Conservation (phyloP, 495 filamentous ascomycete genomes). For the Trichocladium uniseriatum region DNA sequence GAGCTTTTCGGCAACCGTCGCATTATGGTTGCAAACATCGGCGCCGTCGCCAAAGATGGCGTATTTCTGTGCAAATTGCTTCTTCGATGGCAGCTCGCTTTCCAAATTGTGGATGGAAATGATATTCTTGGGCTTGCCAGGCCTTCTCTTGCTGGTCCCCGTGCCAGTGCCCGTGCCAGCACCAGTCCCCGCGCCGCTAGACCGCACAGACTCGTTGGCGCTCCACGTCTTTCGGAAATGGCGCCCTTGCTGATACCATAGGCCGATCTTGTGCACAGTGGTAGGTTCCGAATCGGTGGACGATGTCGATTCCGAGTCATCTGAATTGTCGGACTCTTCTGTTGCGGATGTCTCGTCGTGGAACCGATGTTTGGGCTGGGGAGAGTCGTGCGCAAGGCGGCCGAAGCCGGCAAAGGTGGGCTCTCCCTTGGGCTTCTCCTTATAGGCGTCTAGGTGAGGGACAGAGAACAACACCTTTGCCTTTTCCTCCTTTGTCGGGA, state of each 20-base stretch:
- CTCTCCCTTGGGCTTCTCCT: slow-evolving; percentile 52
- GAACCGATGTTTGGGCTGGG: slow-evolving; percentile 38
- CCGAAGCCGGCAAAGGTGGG: slow-evolving; percentile 83
- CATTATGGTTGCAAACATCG: slow-evolving; percentile 76
- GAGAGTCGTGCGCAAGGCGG: slow-evolving; percentile 49
- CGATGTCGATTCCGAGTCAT: slow-evolving; percentile 54
- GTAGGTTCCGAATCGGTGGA: slow-evolving; percentile 66
- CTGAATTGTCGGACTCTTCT: slow-evolving; percentile 42
- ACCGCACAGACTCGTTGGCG: slow-evolving; percentile 39
- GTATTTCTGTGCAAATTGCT: slow-evolving; percentile 66
- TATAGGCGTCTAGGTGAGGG: slow-evolving; percentile 50
- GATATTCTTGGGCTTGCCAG: slow-evolving; percentile 41
- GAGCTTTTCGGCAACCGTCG: slow-evolving; percentile 60
- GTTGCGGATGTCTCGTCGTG: slow-evolving; percentile 46
- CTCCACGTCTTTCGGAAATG: slow-evolving; percentile 39
- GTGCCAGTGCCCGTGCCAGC: slow-evolving; percentile 46
- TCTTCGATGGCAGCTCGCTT: slow-evolving; percentile 64
- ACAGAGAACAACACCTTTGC: slow-evolving; percentile 51
- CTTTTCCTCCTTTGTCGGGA: slow-evolving; percentile 71
- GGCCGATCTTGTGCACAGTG: slow-evolving; percentile 42
- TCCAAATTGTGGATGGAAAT: slow-evolving; percentile 64
- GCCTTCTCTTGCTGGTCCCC: slow-evolving; percentile 34
- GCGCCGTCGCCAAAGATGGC: slow-evolving; percentile 71
- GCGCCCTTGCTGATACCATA: slow-evolving; percentile 38
- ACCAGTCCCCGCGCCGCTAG: slow-evolving; percentile 43